A percentile compares a stretch with the other conserved stretches of the same genome.
Evolutionary conservation across 345 rosid species (phyloP).

Genomic region (Noccaea bulbosa): DNA sequence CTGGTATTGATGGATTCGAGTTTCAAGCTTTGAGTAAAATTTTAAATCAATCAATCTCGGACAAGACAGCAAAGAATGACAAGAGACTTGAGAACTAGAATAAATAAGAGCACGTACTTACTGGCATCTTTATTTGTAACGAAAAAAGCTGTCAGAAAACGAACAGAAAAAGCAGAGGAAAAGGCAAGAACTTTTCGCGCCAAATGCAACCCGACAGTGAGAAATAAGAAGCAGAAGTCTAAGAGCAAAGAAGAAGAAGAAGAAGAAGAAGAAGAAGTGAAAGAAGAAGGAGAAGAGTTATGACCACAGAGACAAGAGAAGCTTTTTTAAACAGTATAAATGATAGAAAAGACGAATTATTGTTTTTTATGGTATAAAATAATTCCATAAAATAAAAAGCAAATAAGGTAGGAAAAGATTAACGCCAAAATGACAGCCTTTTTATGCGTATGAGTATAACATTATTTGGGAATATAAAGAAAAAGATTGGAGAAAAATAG

Average conservation of each 20-base stretch:
- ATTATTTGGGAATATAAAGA: conserved; percentile 14
- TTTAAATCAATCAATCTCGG: background rate
- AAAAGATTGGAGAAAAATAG: background rate
- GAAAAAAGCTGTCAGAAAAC: conserved; percentile 21
- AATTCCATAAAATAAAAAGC: conserved; percentile 2
- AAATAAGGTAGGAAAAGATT: conserved; percentile 26
- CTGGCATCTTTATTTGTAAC: conserved; percentile 36
- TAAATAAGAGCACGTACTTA: conserved; percentile 32
- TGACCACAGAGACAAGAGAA: conserved; percentile 29
- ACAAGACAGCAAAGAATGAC: conserved; percentile 24
- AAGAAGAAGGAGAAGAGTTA: conserved; percentile 32
- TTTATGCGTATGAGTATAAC: conserved; percentile 3
- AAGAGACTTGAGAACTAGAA: conserved; percentile 7
- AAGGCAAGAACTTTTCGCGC: conserved; percentile 33
- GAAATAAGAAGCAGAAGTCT: conserved; percentile 26
- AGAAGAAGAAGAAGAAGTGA: conserved; percentile 26
- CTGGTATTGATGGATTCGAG: background rate
- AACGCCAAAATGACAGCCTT: conserved; percentile 40
- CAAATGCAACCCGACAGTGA: conserved; percentile 29
- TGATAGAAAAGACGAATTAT: conserved; percentile 20
- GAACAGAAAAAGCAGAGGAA: conserved; percentile 9
- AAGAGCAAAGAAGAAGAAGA: conserved; percentile 19
- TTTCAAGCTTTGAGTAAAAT: background rate
- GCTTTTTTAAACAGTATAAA: conserved; percentile 14
- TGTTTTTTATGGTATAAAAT: conserved; percentile 22